phyloP scores from a whole-genome alignment of 306 rosid species.

The Malus orientalis region DNA sequence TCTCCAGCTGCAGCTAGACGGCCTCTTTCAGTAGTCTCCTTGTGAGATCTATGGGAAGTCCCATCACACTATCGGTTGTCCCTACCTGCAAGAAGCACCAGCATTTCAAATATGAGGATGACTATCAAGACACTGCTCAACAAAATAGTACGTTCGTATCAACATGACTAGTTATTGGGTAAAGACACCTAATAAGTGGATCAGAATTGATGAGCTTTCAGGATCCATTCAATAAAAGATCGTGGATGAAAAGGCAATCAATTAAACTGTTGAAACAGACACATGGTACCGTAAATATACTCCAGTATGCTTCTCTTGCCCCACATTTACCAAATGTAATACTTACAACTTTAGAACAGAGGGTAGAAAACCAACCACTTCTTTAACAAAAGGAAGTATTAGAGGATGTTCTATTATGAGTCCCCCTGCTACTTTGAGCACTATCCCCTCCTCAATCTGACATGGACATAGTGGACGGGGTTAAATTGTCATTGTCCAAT shows the following conservation, averaged over 20 bases:
- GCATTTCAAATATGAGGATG: constrained; percentile 5
- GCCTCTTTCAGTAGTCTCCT: constrained; percentile 66
- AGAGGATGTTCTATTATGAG: constrained; percentile 88
- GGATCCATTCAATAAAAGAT: not conserved
- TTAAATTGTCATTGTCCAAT: not conserved
- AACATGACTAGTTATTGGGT: not conserved
- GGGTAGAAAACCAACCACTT: constrained; percentile 72
- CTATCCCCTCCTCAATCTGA: constrained; percentile 82
- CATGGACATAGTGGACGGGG: not conserved
- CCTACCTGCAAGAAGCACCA: constrained; percentile 58
- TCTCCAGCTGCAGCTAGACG: constrained; percentile 24
- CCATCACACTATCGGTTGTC: constrained; percentile 95
- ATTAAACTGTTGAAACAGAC: not conserved
- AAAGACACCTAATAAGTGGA: not conserved
- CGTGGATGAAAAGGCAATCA: not conserved
- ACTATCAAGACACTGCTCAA: not conserved
- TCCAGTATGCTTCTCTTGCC: not conserved
- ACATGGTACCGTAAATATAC: not conserved
- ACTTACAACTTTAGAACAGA: constrained; percentile 7
- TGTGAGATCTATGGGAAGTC: constrained; percentile 77
- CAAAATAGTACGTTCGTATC: not conserved
- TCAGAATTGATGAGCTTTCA: not conserved
- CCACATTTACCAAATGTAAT: not conserved
- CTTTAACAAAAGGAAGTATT: constrained; percentile 61
- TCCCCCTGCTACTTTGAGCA: constrained; percentile 88